Conservation (phyloP, 2,329 filamentous ascomycete genomes). For the Chrysosphaeria jannelii region DNA sequence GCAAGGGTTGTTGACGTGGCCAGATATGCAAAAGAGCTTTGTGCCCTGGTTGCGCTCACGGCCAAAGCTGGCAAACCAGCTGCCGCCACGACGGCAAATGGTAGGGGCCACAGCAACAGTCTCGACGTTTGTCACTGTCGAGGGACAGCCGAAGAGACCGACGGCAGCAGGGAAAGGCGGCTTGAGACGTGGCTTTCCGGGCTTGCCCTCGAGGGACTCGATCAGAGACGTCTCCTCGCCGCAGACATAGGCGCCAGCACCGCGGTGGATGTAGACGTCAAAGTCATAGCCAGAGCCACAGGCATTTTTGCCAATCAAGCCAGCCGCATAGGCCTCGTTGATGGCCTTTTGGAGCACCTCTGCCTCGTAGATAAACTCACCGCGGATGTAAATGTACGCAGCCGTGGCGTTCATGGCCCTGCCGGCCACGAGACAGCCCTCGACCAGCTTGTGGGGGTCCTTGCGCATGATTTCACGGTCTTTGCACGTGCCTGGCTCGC, state of each 20-base stretch:
- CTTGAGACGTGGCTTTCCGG: slow-evolving; percentile 94
- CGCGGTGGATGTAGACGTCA: slow-evolving; percentile 86
- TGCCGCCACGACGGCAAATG: slow-evolving; percentile 72
- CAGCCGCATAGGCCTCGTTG: slow-evolving; percentile 86
- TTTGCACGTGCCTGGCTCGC: slow-evolving; percentile 96
- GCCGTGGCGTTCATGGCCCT: slow-evolving; percentile 97
- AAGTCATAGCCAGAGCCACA: slow-evolving; percentile 94
- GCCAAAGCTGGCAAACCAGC: slow-evolving; percentile 82
- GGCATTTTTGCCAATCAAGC: slow-evolving; percentile 91
- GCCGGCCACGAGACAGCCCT: slow-evolving; percentile 85
- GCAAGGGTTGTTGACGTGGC: slow-evolving; percentile 93
- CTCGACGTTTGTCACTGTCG: slow-evolving; percentile 94
- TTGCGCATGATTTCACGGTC: slow-evolving; percentile 99
- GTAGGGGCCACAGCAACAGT: slow-evolving; percentile 87
- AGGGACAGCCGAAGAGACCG: slow-evolving; percentile 91
- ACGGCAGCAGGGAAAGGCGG: slow-evolving; percentile 93
- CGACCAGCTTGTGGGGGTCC: slow-evolving; percentile 94
- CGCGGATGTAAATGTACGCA: slow-evolving; percentile 97
- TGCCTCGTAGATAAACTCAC: slow-evolving; percentile 91
- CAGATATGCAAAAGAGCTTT: slow-evolving; percentile 95
- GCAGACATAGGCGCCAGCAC: slow-evolving; percentile 91
- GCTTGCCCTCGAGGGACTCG: slow-evolving; percentile 93
- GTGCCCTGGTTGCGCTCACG: slow-evolving; percentile 91
- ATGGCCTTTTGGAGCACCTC: slow-evolving; percentile 82
- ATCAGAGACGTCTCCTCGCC: slow-evolving; percentile 96